Percentiles rank a stretch among this genome's conserved stretches.
Conservation (phyloP, 768 basidiomycete species). For the Coprinopsis strossmayeri region DNA sequence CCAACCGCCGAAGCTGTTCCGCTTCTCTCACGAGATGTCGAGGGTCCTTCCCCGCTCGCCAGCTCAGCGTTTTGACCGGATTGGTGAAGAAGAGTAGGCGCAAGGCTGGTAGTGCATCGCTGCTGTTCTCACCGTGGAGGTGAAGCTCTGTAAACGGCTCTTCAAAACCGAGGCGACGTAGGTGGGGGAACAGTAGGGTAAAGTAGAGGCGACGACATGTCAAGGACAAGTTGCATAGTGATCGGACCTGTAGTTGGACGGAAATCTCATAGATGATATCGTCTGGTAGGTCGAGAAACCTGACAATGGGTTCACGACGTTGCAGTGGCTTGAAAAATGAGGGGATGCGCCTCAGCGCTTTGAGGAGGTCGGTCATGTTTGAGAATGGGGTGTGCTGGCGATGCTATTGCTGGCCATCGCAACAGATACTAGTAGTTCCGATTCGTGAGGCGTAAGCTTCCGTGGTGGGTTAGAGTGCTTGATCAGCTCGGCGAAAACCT, state of each 20-base stretch:
- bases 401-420: background rate
- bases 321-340: background rate
- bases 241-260: slow-evolving; percentile 3
- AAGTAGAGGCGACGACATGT: slow-evolving; percentile 8
- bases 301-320: background rate
- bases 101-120: slow-evolving; percentile 3
- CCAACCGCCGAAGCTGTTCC: slow-evolving; percentile 6
- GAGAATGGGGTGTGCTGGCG: background rate
- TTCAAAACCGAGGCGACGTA: background rate
- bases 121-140: slow-evolving; percentile 3
- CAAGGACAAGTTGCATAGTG: slow-evolving; percentile 8
- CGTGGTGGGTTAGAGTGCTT: background rate
- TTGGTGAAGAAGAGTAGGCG: slow-evolving; percentile 6
- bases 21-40: slow-evolving; percentile 5
- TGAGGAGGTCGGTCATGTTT: slow-evolving; percentile 6
- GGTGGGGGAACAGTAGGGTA: slow-evolving; percentile 3
- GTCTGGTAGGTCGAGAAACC: slow-evolving; percentile 7
- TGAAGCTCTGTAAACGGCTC: slow-evolving; percentile 7
- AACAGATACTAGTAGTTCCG: background rate
- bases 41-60: slow-evolving; percentile 7
- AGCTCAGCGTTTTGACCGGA: slow-evolving; percentile 5
- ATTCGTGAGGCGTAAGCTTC: background rate
- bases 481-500: background rate
- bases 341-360: background rate
- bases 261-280: slow-evolving; percentile 8